Conservation (phyloP, 805 yeast genomes). For the Cyberlindnera saturnus region DNA sequence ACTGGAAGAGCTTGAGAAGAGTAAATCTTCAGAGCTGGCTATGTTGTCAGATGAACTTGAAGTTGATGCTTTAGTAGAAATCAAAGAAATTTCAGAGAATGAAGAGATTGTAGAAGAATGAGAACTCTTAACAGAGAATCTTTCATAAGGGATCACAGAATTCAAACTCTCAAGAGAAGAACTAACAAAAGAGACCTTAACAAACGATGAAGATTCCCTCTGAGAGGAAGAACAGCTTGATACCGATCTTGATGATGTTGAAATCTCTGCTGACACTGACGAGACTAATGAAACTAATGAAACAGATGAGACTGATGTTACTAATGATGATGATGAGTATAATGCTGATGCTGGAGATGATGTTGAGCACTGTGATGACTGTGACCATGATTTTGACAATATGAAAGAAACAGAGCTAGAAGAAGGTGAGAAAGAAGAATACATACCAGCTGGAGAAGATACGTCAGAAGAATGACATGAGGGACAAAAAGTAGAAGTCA, state of each 20-base stretch:
- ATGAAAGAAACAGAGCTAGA: background rate
- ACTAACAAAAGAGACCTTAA: too few species aligned
- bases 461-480: background rate
- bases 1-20: background rate
- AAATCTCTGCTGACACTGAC: background rate
- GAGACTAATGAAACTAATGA: background rate
- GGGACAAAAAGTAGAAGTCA: too few species aligned
- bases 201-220: too few species aligned
- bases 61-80: background rate
- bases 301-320: background rate
- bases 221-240: background rate
- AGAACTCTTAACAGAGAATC: background rate
- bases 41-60: background rate
- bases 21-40: too few species aligned
- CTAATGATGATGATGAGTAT: conserved; percentile 1
- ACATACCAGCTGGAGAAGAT: conserved; percentile 1
- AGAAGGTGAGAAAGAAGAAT: background rate
- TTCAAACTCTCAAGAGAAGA: too few species aligned
- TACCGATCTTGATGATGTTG: background rate
- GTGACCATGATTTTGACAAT: background rate
- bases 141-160: too few species aligned
- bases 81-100: background rate
- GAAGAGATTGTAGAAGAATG: background rate
- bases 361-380: background rate
- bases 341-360: background rate